A percentile compares a stretch with the other conserved stretches of the same genome.
Evolutionary conservation across 257 asterid genomes (phyloP).

Genomic region (Hygrophila difformis): DNA sequence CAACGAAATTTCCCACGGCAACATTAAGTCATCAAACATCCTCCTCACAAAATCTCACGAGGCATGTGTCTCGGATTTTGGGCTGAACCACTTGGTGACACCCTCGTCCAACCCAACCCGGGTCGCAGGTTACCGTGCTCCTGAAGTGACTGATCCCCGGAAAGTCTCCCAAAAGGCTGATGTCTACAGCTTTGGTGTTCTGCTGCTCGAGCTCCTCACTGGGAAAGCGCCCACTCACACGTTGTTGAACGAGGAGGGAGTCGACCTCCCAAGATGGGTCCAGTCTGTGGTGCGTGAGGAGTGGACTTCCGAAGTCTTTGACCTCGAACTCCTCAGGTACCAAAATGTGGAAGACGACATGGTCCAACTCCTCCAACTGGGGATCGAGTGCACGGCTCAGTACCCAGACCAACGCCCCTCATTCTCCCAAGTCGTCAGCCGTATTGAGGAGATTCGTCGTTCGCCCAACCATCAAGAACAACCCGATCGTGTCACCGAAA

Average conservation of each 20-base stretch:
- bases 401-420: conserved; percentile 60
- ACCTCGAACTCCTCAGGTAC: conserved; percentile 53
- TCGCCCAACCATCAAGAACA: conserved; percentile 26
- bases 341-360: conserved; percentile 58
- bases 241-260: conserved; percentile 71
- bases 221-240: conserved; percentile 82
- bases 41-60: conserved; percentile 68
- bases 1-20: conserved; percentile 50
- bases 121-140: conserved; percentile 77
- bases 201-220: conserved; percentile 71
- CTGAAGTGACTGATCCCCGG: conserved; percentile 75
- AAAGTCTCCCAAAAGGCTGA: conserved; percentile 62
- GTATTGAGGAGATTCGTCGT: conserved; percentile 40
- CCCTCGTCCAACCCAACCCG: conserved; percentile 57
- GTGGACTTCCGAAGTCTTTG: conserved; percentile 80
- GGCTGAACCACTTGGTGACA: conserved; percentile 60
- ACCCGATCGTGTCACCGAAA: conserved; percentile 39
- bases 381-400: conserved; percentile 69
- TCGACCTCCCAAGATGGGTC: conserved; percentile 76
- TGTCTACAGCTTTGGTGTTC: conserved; percentile 62
- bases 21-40: conserved; percentile 71
- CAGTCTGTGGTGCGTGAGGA: conserved; percentile 67
- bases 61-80: conserved; percentile 64
- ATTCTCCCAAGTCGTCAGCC: conserved; percentile 31
- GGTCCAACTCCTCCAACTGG: conserved; percentile 78